These are phyloP conservation scores for Phaeomoniella chlamydospora DNA, from an alignment of 2,329 filamentous ascomycete genomes.

Conservation along the genomic window DNA sequence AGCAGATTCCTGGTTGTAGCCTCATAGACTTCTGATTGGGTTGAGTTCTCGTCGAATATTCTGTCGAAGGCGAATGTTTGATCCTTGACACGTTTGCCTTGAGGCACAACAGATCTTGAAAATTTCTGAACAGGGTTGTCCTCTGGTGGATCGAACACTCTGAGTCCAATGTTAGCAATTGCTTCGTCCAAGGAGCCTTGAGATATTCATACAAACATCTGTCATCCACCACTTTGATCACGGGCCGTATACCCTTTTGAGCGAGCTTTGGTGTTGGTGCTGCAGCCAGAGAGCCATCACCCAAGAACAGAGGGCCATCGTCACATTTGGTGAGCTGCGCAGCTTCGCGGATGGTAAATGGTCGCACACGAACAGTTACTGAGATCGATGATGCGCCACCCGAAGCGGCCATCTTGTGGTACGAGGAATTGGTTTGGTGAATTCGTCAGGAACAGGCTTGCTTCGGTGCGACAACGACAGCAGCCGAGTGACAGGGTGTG, in stretches of 20 bases:
- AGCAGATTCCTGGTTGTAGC: constrained; percentile 78
- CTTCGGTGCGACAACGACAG: no score
- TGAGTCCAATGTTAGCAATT: constrained; percentile 23
- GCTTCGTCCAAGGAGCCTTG: no score
- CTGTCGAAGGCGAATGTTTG: constrained; percentile 95
- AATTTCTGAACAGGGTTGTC: constrained; percentile 85
- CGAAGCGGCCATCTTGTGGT: constrained; percentile 21
- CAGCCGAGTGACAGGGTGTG: not conserved
- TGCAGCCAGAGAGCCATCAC: constrained; percentile 86
- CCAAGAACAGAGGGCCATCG: constrained; percentile 83
- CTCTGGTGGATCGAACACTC: constrained; percentile 93
- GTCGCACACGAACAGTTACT: constrained; percentile 45
- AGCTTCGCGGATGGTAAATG: constrained; percentile 76
- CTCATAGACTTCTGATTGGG: constrained; percentile 89
- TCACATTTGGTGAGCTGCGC: constrained; percentile 68
- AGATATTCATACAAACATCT: constrained; percentile 65
- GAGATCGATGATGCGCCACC: constrained; percentile 34
- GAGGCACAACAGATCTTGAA: constrained; percentile 62
- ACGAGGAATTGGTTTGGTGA: not conserved
- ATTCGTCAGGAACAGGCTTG: no score
- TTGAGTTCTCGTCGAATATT: constrained; percentile 90
- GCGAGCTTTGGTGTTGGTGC: constrained; percentile 71
- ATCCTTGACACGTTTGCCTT: constrained; percentile 88
- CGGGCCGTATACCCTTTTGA: constrained; percentile 72
- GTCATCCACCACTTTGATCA: constrained; percentile 94